Base-by-base conservation (phyloP, 2,329 filamentous ascomycete species). In the Neopestalotiopsis sp. region DNA sequence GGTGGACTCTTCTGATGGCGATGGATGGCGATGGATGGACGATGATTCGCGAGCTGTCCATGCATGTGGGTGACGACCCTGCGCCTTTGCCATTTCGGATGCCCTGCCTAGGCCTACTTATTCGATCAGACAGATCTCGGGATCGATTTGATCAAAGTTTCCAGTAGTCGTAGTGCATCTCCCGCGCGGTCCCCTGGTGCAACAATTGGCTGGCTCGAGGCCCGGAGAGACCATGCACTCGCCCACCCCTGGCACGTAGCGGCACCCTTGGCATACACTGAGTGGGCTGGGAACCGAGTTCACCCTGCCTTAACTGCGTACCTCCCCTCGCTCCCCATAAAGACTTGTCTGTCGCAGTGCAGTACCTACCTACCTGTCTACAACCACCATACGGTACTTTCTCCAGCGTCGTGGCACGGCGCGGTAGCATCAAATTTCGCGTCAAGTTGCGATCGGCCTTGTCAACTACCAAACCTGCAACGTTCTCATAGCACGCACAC, bases 71-170 rank as follows among this genome's bases (percentile, higher is more conserved):
- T n/a, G 45, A 53, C 45, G 45, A 53, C 45, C 45, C 45, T 53
- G 45, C 45, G 45, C 45, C 45, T 53, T 17, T 53, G 14, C 45
- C 45, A 17, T 53, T 53, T 24, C 45, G 45, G 45, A 53, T 53
- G 45, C 45, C 45, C 45, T 38, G 34, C 34, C 34, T 38, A 38
- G 34, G 34, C 34, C 34, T 38, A 38, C 34, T 38, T 53, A n/a
- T 53, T 53, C 45, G 45, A 53, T 53, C 45, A 53, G 45, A 53
- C 45, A 53, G 45, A 53, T 53, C 45, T 53, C 45, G 45, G 45
- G 45, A 53, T 53, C 45, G 45, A 53, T 53, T 53, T 53, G 45
- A 24, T 53, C 45, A 53, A 53, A 53, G 45, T 53, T 53, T 53
- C 45, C n/a, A 53, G n/a, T n/a, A n/a, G 17, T 53, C 17, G 45